Conservation (phyloP, 1,284 basidiomycete species). For the Cutaneotrichosporon cutaneum region DNA sequence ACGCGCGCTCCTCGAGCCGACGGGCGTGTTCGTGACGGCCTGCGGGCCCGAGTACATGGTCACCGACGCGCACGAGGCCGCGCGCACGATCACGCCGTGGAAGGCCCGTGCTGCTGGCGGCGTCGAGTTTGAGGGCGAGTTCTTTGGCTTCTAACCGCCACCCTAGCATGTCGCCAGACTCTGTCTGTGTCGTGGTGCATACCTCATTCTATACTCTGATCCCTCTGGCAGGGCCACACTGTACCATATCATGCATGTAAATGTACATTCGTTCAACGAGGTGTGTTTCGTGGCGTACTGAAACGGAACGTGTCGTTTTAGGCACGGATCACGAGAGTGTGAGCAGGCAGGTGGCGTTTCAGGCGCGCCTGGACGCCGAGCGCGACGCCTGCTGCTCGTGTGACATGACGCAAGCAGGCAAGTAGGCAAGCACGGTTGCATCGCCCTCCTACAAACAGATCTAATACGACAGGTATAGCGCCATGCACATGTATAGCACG, state of each 20-base stretch:
- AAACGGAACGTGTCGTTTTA: not conserved
- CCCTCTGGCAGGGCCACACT: not conserved
- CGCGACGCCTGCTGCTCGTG: no score
- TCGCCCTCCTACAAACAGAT: not conserved
- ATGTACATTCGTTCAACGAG: not conserved
- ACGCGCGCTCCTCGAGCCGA: conserved; percentile 24
- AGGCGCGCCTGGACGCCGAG: not conserved
- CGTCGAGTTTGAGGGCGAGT: conserved; percentile 47
- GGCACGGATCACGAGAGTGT: no score
- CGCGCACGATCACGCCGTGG: conserved; percentile 26
- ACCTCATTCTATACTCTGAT: conserved; percentile 1
- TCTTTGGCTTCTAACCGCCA: conserved; percentile 39
- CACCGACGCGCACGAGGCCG: conserved; percentile 33
- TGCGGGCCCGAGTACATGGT: conserved; percentile 48
- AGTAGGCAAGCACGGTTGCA: not conserved
- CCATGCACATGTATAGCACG: not conserved
- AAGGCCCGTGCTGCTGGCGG: conserved; percentile 39
- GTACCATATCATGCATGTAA: conserved; percentile 8
- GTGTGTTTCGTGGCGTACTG: not conserved
- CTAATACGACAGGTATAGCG: not conserved
- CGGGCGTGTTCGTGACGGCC: conserved; percentile 38
- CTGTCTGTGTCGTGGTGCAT: not conserved
- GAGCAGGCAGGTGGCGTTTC: not conserved
- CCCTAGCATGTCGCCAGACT: not conserved
- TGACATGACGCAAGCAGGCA: not conserved